phyloP scores from a whole-genome alignment of 208 protist genomes.

The Leishmania turanica region DNA sequence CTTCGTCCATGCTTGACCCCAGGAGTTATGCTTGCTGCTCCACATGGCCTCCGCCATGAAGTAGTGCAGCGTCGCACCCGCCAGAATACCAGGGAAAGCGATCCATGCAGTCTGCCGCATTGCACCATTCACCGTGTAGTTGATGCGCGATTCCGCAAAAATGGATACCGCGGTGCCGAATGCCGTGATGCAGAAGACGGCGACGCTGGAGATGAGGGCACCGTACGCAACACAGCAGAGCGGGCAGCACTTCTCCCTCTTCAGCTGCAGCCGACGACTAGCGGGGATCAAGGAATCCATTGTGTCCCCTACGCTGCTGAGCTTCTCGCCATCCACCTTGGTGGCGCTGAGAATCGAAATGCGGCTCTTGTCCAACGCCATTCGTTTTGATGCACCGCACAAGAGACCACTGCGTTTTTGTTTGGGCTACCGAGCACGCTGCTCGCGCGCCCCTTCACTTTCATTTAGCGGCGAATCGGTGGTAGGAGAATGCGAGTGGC shows the following conservation, averaged over 20 bases:
- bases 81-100: conserved; percentile 61
- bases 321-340: conserved; percentile 68
- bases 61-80: conserved; percentile 76
- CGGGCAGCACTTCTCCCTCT: conserved; percentile 60
- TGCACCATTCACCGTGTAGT: conserved; percentile 79
- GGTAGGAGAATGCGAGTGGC: neutral
- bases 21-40: conserved; percentile 76
- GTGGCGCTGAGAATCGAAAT: conserved; percentile 80
- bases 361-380: conserved; percentile 67
- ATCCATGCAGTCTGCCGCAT: conserved; percentile 81
- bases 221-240: conserved; percentile 82
- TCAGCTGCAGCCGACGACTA: conserved; percentile 21
- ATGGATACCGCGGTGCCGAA: conserved; percentile 62
- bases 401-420: neutral
- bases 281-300: conserved; percentile 31
- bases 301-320: conserved; percentile 54
- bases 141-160: conserved; percentile 62
- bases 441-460: neutral
- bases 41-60: conserved; percentile 89
- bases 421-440: neutral
- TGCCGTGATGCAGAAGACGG: conserved; percentile 48
- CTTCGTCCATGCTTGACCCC: conserved; percentile 90
- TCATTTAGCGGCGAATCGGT: neutral
- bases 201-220: conserved; percentile 49
- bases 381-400: neutral